Percentiles rank a stretch among this genome's conserved stretches.
Evolutionary conservation across 2,329 filamentous ascomycete species (phyloP).

Genomic region (Anisogramma anomala): DNA sequence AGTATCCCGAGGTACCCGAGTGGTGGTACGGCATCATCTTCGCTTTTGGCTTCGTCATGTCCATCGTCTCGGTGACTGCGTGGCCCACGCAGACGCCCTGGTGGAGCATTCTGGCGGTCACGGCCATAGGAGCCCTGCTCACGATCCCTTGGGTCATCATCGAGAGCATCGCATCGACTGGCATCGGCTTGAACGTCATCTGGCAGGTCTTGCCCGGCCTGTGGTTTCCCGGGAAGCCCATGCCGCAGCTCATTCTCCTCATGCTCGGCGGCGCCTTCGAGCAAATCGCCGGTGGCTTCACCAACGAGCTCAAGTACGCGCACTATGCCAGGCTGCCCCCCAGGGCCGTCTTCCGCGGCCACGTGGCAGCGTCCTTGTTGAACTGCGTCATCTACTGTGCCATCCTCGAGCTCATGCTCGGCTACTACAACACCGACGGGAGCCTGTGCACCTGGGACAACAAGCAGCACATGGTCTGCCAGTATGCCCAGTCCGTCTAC

Average conservation of each 20-base stretch:
- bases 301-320: slow-evolving; percentile 22
- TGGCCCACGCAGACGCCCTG: slow-evolving; percentile 35
- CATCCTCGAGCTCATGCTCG: slow-evolving; percentile 39
- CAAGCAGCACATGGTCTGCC: slow-evolving; percentile 31
- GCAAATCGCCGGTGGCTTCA: slow-evolving; percentile 30
- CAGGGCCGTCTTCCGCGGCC: slow-evolving; percentile 45
- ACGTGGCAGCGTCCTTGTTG: slow-evolving; percentile 40
- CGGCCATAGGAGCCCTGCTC: slow-evolving; percentile 33
- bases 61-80: slow-evolving; percentile 24
- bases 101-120: slow-evolving; percentile 39
- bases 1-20: slow-evolving; percentile 35
- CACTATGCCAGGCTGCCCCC: slow-evolving; percentile 50
- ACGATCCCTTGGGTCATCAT: slow-evolving; percentile 36
- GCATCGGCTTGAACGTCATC: slow-evolving; percentile 38
- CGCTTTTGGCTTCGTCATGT: slow-evolving; percentile 22
- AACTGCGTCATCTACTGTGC: slow-evolving; percentile 33
- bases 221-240: slow-evolving; percentile 30
- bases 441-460: slow-evolving; percentile 39
- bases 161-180: slow-evolving; percentile 27
- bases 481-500: slow-evolving; percentile 29
- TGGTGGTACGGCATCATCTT: slow-evolving; percentile 33
- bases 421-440: slow-evolving; percentile 32
- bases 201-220: slow-evolving; percentile 36
- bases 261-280: slow-evolving; percentile 31
- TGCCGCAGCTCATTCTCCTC: slow-evolving; percentile 39